Conservation (phyloP, 2,329 filamentous ascomycete genomes). For the Phyllachora maydis region DNA sequence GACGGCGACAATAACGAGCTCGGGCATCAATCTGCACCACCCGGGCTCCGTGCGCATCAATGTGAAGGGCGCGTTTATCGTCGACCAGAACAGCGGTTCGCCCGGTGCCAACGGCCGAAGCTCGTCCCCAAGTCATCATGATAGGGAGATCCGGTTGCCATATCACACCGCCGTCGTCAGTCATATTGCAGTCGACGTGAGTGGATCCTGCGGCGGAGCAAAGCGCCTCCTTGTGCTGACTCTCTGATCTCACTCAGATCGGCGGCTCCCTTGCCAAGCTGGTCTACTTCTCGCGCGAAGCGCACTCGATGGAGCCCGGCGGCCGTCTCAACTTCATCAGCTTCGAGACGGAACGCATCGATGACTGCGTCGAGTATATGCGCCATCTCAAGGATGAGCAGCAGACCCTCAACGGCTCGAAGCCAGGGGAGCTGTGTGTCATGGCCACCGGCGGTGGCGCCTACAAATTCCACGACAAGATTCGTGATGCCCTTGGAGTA, state of each 20-base stretch:
- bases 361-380: constrained; percentile 86
- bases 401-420: constrained; percentile 50
- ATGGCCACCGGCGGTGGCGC: constrained; percentile 94
- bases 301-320: constrained; percentile 57
- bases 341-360: constrained; percentile 89
- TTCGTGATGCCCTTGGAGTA: constrained; percentile 64
- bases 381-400: constrained; percentile 68
- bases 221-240: too few species aligned
- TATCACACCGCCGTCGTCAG: constrained; percentile 91
- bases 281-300: constrained; percentile 89
- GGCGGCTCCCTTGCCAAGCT: constrained; percentile 90
- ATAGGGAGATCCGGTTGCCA: constrained; percentile 84
- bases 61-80: constrained; percentile 88
- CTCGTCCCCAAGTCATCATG: constrained; percentile 39
- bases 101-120: constrained; percentile 21
- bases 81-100: constrained; percentile 52
- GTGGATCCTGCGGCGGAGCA: constrained; percentile 19
- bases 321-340: constrained; percentile 87
- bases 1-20: constrained; percentile 22
- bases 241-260: constrained; percentile 43
- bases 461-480: constrained; percentile 90
- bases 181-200: constrained; percentile 89
- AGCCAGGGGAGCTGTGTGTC: constrained; percentile 56
- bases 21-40: constrained; percentile 39
- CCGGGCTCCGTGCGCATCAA: constrained; percentile 77